Base-by-base conservation (phyloP, 140 eudicot genomes). In the Oenanthe javanica region DNA sequence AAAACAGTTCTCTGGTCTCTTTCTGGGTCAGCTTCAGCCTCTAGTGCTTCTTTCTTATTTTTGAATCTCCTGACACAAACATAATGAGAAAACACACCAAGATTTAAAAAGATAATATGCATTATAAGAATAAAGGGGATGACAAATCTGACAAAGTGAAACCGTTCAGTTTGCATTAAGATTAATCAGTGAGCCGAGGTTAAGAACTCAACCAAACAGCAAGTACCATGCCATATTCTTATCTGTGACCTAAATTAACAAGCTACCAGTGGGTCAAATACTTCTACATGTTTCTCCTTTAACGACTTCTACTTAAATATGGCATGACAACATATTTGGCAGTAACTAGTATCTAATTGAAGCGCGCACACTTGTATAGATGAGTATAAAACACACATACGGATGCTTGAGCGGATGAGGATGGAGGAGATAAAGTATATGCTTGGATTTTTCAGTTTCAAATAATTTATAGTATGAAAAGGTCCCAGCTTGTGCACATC, bases 1-100 rank as follows among this genome's bases (percentile, higher is more conserved):
- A 94, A 94, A 81, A 94, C 97, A 79, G 97, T 94, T 81, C 98
- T 89, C 83, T 94, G 98, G 82, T 94, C 98, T 83, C 98, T 89
- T 79, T 94, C 98, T 72, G 97, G 98, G 76, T 94, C 98, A 76
- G 98, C 97, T 92, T 94, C 98, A 82, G 98, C 97, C 86, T 94
- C 98, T 25, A 81, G 85, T 23, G 81, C 87, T 86, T 93, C 98
- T 77, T 92, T 94, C 81, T 94, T 94, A 31, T 90, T 97, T 81
- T 89, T 94, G 77, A 83, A 82, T 84, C 96, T 90, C 98, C 98
- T 94, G 96, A 83, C 50, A 86, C 27, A 79, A 46, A 79, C 84
- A 86, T 63, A 86, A 83, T 90, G 86, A 82, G 75, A 42, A 82
- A 73, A 31, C 70, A 90, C 64, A 85, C 84, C 87, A 38, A 91